Evolutionary conservation across 495 filamentous ascomycete genomes (phyloP).

Genomic region (Penicillium coffeae): DNA sequence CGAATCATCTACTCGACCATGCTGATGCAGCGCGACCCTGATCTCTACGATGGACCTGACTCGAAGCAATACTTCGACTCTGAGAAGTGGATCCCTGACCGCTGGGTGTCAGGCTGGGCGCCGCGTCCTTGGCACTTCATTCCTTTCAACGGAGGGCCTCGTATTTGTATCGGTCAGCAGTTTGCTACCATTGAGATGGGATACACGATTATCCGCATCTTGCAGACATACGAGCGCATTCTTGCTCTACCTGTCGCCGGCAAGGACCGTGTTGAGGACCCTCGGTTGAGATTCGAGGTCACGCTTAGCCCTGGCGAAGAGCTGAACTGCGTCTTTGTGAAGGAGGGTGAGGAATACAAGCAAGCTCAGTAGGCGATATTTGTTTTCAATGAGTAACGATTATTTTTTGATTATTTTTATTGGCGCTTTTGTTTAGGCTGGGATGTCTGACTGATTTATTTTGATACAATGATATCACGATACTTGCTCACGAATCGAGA

Average conservation of each 20-base stretch:
- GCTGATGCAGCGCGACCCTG: conserved; percentile 54
- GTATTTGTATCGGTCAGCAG: conserved; percentile 61
- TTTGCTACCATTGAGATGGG: conserved; percentile 60
- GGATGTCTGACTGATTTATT: no score
- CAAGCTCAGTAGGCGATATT: neutral
- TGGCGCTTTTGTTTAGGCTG: no score
- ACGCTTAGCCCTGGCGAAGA: conserved; percentile 38
- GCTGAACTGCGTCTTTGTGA: conserved; percentile 42
- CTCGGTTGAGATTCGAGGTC: conserved; percentile 35
- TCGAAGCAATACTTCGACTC: conserved; percentile 49
- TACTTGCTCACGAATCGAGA: no score
- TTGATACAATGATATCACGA: no score
- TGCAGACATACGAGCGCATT: conserved; percentile 58
- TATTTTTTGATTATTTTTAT: neutral
- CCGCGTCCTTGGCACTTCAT: conserved; percentile 63
- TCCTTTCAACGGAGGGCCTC: conserved; percentile 60
- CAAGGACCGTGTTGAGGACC: conserved; percentile 34
- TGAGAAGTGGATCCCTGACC: conserved; percentile 57
- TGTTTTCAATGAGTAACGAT: neutral
- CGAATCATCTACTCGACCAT: conserved; percentile 47
- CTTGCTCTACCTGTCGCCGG: conserved; percentile 31
- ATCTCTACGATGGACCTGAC: conserved; percentile 48
- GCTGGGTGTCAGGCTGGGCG: conserved; percentile 70
- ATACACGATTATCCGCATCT: conserved; percentile 56
- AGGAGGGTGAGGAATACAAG: conserved; percentile 24